Percentiles rank a stretch among this genome's conserved stretches.
Evolutionary conservation across 2,329 filamentous ascomycete genomes (phyloP).

Genomic region (Calonectria pauciramosa): DNA sequence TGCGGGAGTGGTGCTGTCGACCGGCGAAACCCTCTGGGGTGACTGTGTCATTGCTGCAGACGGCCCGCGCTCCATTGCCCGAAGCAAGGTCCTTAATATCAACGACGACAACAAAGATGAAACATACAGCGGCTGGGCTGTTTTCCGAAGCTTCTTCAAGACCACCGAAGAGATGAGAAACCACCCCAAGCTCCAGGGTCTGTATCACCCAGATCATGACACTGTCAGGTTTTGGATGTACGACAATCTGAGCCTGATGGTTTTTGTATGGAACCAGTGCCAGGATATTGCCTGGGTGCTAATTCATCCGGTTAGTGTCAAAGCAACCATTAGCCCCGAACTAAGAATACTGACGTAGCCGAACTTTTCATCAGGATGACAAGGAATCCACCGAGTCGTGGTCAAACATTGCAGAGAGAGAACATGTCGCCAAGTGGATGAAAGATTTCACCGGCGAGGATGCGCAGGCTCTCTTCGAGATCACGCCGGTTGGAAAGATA

Average conservation of each 20-base stretch:
- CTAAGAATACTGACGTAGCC: neutral
- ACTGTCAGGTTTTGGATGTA: conserved; percentile 28
- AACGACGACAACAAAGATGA: conserved; percentile 3
- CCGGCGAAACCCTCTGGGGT: conserved; percentile 26
- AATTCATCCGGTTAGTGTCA: conserved; percentile 18
- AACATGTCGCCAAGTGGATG: conserved; percentile 25
- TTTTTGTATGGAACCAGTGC: conserved; percentile 24
- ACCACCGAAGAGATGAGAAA: conserved; percentile 12
- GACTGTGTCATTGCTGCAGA: conserved; percentile 26
- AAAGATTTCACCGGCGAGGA: conserved; percentile 18
- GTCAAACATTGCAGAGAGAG: conserved; percentile 24
- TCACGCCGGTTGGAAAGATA: conserved; percentile 19
- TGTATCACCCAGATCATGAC: conserved; percentile 13
- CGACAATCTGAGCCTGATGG: conserved; percentile 23
- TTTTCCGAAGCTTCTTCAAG: conserved; percentile 23
- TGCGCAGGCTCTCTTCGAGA: conserved; percentile 17
- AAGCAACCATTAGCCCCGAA: neutral
- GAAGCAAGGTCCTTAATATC: conserved; percentile 13
- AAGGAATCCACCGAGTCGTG: conserved; percentile 25
- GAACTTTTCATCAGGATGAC: conserved; percentile 11
- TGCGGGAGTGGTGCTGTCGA: conserved; percentile 13
- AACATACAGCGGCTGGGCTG: conserved; percentile 17
- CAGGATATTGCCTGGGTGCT: conserved; percentile 26
- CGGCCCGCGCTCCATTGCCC: conserved; percentile 22
- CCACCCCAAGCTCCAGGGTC: neutral